Percentiles rank a stretch among this genome's conserved stretches.
Evolutionary conservation across 208 protist species (phyloP).

Genomic region (Wallacemonas rigidus): DNA sequence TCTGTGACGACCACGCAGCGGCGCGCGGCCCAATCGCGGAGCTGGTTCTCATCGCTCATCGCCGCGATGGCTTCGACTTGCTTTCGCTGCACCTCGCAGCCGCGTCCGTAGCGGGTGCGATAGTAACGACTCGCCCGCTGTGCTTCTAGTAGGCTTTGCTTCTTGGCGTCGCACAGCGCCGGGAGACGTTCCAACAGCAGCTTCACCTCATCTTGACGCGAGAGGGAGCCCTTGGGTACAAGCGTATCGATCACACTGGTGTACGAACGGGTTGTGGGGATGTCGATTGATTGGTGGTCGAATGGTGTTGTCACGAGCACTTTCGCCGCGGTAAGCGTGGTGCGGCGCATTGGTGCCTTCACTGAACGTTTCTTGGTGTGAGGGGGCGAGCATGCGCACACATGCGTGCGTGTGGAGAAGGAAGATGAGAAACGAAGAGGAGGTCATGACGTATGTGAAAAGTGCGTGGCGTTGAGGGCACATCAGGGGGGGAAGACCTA

Average conservation of each 20-base stretch:
- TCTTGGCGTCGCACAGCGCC: constrained; percentile 45
- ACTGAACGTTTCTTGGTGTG: background rate
- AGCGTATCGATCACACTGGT: constrained; percentile 22
- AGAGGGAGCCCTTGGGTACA: constrained; percentile 22
- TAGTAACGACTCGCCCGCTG: constrained; percentile 68
- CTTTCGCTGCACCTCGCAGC: constrained; percentile 38
- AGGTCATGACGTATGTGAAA: background rate
- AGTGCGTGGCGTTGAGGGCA: too few relatives aligned
- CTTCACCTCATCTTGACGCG: constrained; percentile 48
- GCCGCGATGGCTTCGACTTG: constrained; percentile 21
- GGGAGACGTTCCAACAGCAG: constrained; percentile 56
- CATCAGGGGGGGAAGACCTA: too few relatives aligned
- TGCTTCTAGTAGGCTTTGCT: constrained; percentile 45
- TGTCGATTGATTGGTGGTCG: constrained; percentile 55
- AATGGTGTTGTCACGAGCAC: constrained; percentile 58
- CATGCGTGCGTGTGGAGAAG: background rate
- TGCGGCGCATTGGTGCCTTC: constrained; percentile 4
- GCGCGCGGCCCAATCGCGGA: constrained; percentile 2
- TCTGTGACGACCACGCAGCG: constrained; percentile 13
- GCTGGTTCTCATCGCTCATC: background rate
- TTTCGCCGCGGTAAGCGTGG: background rate
- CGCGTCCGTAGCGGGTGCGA: constrained; percentile 58
- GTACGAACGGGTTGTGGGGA: constrained; percentile 33
- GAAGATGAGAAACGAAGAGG: constrained; percentile 13
- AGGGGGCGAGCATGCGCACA: background rate